Evolutionary conservation across 768 basidiomycete species (phyloP).

Genomic region (Trametes elegans): DNA sequence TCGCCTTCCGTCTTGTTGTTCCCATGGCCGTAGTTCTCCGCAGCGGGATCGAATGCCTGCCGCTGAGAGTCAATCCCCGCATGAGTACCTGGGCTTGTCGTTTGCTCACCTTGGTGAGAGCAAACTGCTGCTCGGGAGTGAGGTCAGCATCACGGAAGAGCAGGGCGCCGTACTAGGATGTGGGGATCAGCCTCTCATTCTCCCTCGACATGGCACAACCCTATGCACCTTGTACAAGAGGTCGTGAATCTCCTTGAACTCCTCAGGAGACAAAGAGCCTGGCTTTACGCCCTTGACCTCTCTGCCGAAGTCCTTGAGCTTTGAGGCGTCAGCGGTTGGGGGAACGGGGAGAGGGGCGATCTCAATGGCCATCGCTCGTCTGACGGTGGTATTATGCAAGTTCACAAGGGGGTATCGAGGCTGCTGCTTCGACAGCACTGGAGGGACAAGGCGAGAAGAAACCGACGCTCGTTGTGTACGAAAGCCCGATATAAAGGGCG

Average conservation of each 20-base stretch:
- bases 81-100: background rate
- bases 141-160: slow-evolving; percentile 71
- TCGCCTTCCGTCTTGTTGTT: slow-evolving; percentile 81
- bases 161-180: slow-evolving; percentile 60
- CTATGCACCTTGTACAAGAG: slow-evolving; percentile 72
- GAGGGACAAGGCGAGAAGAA: background rate
- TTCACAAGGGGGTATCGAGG: slow-evolving; percentile 1
- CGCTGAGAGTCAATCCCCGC: background rate
- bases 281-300: slow-evolving; percentile 76
- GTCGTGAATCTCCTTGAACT: slow-evolving; percentile 66
- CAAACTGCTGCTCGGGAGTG: slow-evolving; percentile 81
- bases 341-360: slow-evolving; percentile 67
- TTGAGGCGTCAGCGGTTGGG: slow-evolving; percentile 62
- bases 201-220: background rate
- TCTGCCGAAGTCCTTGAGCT: slow-evolving; percentile 71
- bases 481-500: background rate
- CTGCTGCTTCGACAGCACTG: background rate
- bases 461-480: background rate
- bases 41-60: slow-evolving; percentile 73
- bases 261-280: slow-evolving; percentile 51
- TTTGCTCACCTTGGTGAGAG: slow-evolving; percentile 69
- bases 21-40: slow-evolving; percentile 77
- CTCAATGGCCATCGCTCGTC: slow-evolving; percentile 61
- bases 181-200: background rate
- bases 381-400: slow-evolving; percentile 2